Conservation (phyloP, 352 stramenopile genomes). For the Globisporangium carolinianum region DNA sequence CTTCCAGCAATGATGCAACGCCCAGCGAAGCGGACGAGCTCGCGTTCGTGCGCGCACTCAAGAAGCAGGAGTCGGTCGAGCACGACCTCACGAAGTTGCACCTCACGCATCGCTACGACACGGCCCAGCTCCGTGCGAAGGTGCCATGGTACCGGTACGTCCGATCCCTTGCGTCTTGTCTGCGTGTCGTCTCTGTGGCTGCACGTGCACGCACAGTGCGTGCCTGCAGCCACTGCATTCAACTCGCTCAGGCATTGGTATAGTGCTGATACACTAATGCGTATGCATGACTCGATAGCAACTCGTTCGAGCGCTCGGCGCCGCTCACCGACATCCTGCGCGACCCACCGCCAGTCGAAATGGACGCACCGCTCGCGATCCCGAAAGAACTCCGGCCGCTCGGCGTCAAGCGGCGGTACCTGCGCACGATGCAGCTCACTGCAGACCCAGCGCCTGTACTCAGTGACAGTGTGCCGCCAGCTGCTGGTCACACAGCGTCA, state of each 20-base stretch:
- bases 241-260: neutral
- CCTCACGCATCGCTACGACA: conserved; percentile 15
- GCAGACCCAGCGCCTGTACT: conserved; percentile 7
- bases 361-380: conserved; percentile 51
- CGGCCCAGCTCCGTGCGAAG: conserved; percentile 18
- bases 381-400: conserved; percentile 45
- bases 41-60: conserved; percentile 6
- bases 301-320: conserved; percentile 46
- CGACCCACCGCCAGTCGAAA: conserved; percentile 20
- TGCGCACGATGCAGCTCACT: conserved; percentile 63
- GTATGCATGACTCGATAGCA: conserved; percentile 18
- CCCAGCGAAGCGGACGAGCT: neutral
- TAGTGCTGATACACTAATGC: neutral
- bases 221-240: neutral
- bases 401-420: conserved; percentile 32
- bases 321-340: conserved; percentile 24
- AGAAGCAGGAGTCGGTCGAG: conserved; percentile 12
- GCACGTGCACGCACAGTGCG: neutral
- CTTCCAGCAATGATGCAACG: too few relatives aligned
- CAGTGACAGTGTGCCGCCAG: too few relatives aligned
- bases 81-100: conserved; percentile 13
- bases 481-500: too few relatives aligned
- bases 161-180: neutral
- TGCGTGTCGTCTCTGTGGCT: neutral
- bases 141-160: conserved; percentile 67